Conservation (phyloP, 2,329 filamentous ascomycete species). For the Epichloe aotearoae region DNA sequence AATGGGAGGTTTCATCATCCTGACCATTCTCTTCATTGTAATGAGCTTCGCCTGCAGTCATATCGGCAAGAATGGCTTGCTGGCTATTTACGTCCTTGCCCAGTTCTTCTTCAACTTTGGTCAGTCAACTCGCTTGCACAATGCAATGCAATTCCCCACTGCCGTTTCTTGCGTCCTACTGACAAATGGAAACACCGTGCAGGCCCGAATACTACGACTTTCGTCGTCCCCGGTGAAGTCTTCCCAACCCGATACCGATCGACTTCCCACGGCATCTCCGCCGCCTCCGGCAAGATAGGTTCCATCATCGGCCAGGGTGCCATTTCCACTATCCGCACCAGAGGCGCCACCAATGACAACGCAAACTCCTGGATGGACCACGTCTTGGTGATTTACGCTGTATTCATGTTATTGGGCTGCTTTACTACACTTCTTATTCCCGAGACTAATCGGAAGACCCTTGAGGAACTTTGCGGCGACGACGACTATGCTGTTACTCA, state of each 20-base stretch:
- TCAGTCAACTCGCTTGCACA: slow-evolving; percentile 3
- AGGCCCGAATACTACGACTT: slow-evolving; percentile 43
- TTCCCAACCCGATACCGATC: slow-evolving; percentile 45
- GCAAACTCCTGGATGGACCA: slow-evolving; percentile 58
- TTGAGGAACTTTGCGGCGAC: slow-evolving; percentile 45
- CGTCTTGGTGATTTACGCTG: slow-evolving; percentile 59
- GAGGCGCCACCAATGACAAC: slow-evolving; percentile 25
- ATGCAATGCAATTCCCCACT: no score
- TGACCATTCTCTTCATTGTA: slow-evolving; percentile 47
- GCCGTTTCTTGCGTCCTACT: background rate
- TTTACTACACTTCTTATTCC: slow-evolving; percentile 58
- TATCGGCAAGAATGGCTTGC: slow-evolving; percentile 36
- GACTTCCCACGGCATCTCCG: slow-evolving; percentile 44
- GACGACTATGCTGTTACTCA: slow-evolving; percentile 16
- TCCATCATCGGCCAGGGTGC: slow-evolving; percentile 45
- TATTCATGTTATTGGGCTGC: slow-evolving; percentile 64
- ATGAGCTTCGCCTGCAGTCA: slow-evolving; percentile 51
- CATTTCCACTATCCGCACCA: slow-evolving; percentile 39
- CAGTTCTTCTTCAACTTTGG: slow-evolving; percentile 48
- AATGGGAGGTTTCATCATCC: slow-evolving; percentile 46
- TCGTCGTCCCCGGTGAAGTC: slow-evolving; percentile 42
- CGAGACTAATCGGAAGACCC: slow-evolving; percentile 61
- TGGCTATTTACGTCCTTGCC: slow-evolving; percentile 41
- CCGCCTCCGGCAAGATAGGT: slow-evolving; percentile 41
- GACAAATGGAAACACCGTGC: background rate